phyloP scores from a whole-genome alignment of 108 stramenopile genomes.

The Conticribra guillardii region DNA sequence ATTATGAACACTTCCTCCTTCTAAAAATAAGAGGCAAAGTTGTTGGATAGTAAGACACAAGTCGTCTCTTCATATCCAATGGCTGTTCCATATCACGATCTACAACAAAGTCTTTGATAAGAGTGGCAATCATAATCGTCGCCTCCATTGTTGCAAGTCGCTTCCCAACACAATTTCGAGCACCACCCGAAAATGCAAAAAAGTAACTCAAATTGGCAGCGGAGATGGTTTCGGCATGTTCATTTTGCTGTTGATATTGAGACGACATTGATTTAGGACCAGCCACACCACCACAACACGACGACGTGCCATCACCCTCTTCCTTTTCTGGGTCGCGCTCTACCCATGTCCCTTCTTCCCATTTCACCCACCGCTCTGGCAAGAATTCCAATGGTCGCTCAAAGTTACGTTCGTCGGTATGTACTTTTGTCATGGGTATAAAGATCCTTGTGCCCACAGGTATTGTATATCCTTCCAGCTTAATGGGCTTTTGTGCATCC shows the following conservation, averaged over 20 bases:
- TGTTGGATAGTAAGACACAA: conserved; percentile 17
- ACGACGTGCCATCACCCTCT: not conserved
- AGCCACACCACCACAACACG: not conserved
- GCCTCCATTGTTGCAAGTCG: conserved; percentile 35
- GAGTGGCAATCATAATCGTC: conserved; percentile 28
- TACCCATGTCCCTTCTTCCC: conserved; percentile 29
- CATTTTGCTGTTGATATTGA: conserved; percentile 13
- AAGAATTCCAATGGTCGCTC: conserved; percentile 49
- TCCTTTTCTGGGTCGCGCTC: conserved; percentile 30
- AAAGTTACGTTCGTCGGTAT: conserved; percentile 50
- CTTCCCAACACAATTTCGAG: conserved; percentile 46
- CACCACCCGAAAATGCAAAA: conserved; percentile 42
- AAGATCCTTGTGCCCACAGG: conserved; percentile 45
- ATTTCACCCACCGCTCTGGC: conserved; percentile 60
- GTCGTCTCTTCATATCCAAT: conserved; percentile 24
- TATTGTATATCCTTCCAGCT: conserved; percentile 35
- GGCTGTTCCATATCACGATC: conserved; percentile 23
- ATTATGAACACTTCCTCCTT: no score
- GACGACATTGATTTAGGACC: not conserved
- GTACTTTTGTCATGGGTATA: conserved; percentile 50
- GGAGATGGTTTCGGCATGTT: conserved; percentile 25
- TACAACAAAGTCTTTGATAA: conserved; percentile 32
- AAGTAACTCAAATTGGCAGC: conserved; percentile 39
- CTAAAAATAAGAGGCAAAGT: conserved; percentile 32
- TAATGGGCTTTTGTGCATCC: conserved; percentile 21